These are phyloP conservation scores for Calonectria ilicicola DNA, from an alignment of 2,329 filamentous ascomycete species.

Conservation along the genomic window DNA sequence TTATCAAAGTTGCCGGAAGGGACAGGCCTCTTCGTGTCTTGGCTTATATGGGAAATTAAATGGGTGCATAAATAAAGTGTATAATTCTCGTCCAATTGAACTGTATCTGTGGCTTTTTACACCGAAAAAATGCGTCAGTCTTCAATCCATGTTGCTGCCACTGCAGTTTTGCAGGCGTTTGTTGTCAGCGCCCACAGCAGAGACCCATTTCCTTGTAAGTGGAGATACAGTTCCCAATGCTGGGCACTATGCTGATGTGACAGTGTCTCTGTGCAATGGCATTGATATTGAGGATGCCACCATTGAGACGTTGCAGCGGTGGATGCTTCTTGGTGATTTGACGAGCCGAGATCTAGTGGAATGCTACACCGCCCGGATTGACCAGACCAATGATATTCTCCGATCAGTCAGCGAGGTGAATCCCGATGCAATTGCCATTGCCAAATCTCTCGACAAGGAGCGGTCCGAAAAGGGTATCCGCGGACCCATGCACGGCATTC, in stretches of 20 bases:
- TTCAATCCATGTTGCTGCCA: not conserved
- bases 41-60: not conserved
- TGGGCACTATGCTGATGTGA: not conserved
- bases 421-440: conserved; percentile 32
- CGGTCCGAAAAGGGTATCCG: conserved; percentile 38
- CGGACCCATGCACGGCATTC: conserved; percentile 71
- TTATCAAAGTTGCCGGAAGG: not conserved
- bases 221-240: not conserved
- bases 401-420: conserved; percentile 5
- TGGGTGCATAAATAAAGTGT: not conserved
- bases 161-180: not conserved
- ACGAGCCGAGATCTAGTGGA: conserved; percentile 12
- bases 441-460: conserved; percentile 46
- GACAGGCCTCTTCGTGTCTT: not conserved
- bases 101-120: not conserved
- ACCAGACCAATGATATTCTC: not conserved
- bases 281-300: conserved; percentile 23
- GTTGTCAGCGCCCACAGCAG: not conserved
- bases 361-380: conserved; percentile 7
- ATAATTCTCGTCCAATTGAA: not conserved
- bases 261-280: conserved; percentile 18
- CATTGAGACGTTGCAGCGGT: conserved; percentile 10
- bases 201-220: not conserved
- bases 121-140: not conserved
- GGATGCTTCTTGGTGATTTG: conserved; percentile 10